Base-by-base conservation (phyloP, 345 rosid species). In the Barbarea vulgaris region DNA sequence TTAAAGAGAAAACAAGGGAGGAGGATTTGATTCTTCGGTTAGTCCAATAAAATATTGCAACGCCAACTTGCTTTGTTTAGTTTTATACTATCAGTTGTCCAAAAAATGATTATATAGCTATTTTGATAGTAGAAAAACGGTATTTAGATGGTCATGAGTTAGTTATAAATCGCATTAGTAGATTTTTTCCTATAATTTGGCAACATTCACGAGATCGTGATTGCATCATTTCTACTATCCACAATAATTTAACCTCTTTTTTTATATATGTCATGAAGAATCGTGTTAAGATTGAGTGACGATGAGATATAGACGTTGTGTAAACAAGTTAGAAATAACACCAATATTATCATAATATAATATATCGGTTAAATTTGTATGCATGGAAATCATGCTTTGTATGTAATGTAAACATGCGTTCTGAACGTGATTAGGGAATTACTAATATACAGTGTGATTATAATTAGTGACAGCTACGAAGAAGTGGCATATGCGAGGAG, bases 401-500 rank as follows among this genome's bases (percentile, higher is more conserved):
- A n/a, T 9, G 10, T 51, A 18, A 4, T n/a, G n/a, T n/a, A n/a
- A 2, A 10, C 41, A 69, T 42, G 46, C 21, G 34, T 28, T 31
- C 15, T 11, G 39, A 57, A 24, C 39, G 66, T 66, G 73, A 28
- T 58, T 27, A 59, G 69, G 31, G 47, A 28, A 75, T 12, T 64
- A 24, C 37, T 30, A 50, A 22, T 30, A 33, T n/a, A n/a, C n/a
- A n/a, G 42, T 15, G 67, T 74, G 25, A 48, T 8, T 59, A 21
- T 60, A 13, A 59, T 14, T 31, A 67, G 28, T 5, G 74, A 68
- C 58, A 69, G 69, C 64, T 68, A 24, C 22, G 13, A 24, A 31
- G 37, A 69, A 52, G 64, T 76, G 70, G 74, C 69, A 69, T 52
- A 61, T 61, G 36, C 74, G 36, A 61, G 39, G 56, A 53, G 8